Evolutionary conservation across 148 eudicot genomes (phyloP).

Genomic region (Cornus kousa): DNA sequence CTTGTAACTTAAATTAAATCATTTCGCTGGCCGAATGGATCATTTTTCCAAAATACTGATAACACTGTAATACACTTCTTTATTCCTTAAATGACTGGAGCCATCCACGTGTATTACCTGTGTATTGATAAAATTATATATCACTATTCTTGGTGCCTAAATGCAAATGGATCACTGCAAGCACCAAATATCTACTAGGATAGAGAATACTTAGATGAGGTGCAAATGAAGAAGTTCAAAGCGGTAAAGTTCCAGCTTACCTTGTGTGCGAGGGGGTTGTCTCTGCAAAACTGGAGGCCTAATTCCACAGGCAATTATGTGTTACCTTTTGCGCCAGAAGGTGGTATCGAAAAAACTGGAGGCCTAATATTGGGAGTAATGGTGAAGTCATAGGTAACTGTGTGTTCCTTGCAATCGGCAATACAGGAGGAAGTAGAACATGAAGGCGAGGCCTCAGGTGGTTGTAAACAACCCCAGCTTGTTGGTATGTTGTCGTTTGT

Average conservation of each 20-base stretch:
- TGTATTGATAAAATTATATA: neutral
- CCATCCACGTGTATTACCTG: too few species aligned
- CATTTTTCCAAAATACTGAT: neutral
- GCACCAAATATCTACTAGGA: neutral
- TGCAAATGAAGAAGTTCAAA: neutral
- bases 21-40: too few species aligned
- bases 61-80: too few species aligned
- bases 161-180: slow-evolving; percentile 4
- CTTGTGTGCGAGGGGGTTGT: slow-evolving; percentile 42
- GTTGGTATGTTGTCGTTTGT: slow-evolving; percentile 56
- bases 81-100: neutral
- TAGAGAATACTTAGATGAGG: neutral
- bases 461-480: slow-evolving; percentile 61
- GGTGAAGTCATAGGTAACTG: slow-evolving; percentile 40
- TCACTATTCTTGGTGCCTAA: neutral
- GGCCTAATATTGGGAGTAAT: slow-evolving; percentile 30
- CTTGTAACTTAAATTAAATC: too few species aligned
- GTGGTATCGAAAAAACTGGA: too few species aligned
- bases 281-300: slow-evolving; percentile 77
- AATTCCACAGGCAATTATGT: slow-evolving; percentile 15
- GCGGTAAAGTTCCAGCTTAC: neutral
- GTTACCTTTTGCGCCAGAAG: too few species aligned
- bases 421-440: slow-evolving; percentile 52
- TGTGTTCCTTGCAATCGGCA: slow-evolving; percentile 44
- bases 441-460: slow-evolving; percentile 54